Evolutionary conservation across 441 rosid genomes (phyloP).

Genomic region (Isatis lusitanica): DNA sequence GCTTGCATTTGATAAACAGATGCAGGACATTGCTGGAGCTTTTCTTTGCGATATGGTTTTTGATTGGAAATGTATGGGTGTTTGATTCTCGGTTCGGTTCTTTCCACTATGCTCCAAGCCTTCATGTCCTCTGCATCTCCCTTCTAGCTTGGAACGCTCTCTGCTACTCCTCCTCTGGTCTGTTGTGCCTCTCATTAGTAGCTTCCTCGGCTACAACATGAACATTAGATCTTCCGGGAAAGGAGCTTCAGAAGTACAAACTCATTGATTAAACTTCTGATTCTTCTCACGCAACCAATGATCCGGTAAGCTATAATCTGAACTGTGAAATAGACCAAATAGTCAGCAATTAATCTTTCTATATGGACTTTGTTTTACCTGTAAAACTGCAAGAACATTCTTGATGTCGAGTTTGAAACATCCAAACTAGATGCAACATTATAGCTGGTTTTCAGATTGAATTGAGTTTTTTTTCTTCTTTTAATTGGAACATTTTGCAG

Average conservation of each 20-base stretch:
- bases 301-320: slow-evolving; percentile 50
- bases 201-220: slow-evolving; percentile 88
- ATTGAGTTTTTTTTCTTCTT: not conserved
- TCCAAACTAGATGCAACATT: no score
- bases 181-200: slow-evolving; percentile 75
- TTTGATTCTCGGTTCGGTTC: slow-evolving; percentile 89
- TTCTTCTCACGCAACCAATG: slow-evolving; percentile 39
- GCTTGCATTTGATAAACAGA: slow-evolving; percentile 81
- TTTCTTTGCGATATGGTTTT: slow-evolving; percentile 60
- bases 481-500: slow-evolving; percentile 35
- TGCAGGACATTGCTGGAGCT: slow-evolving; percentile 69
- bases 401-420: no score
- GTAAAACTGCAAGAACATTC: not conserved
- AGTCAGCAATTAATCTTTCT: not conserved
- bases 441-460: not conserved
- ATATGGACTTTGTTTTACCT: not conserved
- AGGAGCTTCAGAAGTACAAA: slow-evolving; percentile 85
- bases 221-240: slow-evolving; percentile 61
- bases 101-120: slow-evolving; percentile 69
- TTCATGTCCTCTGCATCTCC: slow-evolving; percentile 80
- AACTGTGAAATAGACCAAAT: not conserved
- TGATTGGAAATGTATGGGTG: slow-evolving; percentile 94
- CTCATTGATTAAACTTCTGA: slow-evolving; percentile 36
- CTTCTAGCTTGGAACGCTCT: slow-evolving; percentile 91
- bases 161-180: slow-evolving; percentile 82